These are phyloP conservation scores for Kwoniella dendrophila DNA, from an alignment of 768 basidiomycete genomes.

Conservation along the genomic window DNA sequence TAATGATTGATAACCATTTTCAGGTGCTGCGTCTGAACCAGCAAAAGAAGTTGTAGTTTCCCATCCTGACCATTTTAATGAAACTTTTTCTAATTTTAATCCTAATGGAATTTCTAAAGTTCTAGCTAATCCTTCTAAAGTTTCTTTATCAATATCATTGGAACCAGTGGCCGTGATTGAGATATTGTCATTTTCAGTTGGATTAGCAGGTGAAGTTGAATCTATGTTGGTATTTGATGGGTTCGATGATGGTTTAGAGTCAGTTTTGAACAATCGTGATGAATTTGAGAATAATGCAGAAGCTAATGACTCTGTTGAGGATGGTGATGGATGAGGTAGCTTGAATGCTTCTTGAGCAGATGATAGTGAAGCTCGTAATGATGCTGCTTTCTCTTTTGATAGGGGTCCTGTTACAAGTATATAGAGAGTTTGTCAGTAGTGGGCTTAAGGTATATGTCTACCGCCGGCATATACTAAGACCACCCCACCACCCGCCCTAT, in stretches of 20 bases:
- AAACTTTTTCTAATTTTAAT: slow-evolving; percentile 48
- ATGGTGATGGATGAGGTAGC: slow-evolving; percentile 39
- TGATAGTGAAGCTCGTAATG: slow-evolving; percentile 40
- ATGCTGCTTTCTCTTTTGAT: slow-evolving; percentile 22
- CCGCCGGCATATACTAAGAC: too few relatives aligned
- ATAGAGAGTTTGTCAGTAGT: too few relatives aligned
- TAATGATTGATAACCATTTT: slow-evolving; percentile 51
- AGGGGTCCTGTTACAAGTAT: slow-evolving; percentile 30
- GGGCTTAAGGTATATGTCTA: too few relatives aligned
- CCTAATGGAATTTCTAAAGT: slow-evolving; percentile 51
- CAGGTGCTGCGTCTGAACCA: slow-evolving; percentile 52
- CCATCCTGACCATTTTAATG: slow-evolving; percentile 51
- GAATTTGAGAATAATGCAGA: slow-evolving; percentile 38
- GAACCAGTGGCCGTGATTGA: not conserved
- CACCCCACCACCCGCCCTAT: too few relatives aligned
- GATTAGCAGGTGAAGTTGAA: slow-evolving; percentile 41
- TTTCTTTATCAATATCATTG: slow-evolving; percentile 27
- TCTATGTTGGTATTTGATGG: slow-evolving; percentile 30
- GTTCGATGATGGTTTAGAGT: slow-evolving; percentile 16
- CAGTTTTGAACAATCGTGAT: slow-evolving; percentile 40
- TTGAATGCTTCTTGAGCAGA: slow-evolving; percentile 47
- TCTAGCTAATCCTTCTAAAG: slow-evolving; percentile 39
- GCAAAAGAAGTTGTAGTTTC: slow-evolving; percentile 47
- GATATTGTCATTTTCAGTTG: slow-evolving; percentile 18
- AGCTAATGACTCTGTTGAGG: slow-evolving; percentile 41